These are phyloP conservation scores for Lagerstroemia speciosa DNA, from an alignment of 345 rosid genomes.

Conservation along the genomic window DNA sequence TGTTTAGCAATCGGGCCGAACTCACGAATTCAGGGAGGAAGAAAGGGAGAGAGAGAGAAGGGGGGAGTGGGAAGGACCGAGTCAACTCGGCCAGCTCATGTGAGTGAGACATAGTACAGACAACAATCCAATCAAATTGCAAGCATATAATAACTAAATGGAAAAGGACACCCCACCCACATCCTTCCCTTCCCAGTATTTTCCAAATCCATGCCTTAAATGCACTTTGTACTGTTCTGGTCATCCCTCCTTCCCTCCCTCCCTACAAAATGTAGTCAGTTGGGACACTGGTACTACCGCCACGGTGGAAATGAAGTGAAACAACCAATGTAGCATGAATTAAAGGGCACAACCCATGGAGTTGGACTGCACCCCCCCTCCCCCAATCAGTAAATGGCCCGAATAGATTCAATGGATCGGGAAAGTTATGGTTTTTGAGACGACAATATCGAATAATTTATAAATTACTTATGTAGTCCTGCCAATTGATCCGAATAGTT, in stretches of 20 bases:
- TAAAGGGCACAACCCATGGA: background rate
- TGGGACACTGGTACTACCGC: background rate
- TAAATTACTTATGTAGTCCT: background rate
- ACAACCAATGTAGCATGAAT: background rate
- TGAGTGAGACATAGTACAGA: slow-evolving; percentile 4
- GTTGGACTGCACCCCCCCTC: background rate
- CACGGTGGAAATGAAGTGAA: background rate
- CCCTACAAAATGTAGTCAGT: background rate
- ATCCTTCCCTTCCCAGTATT: slow-evolving; percentile 18
- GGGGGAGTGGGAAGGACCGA: background rate
- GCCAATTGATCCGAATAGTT: background rate
- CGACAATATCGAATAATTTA: too few relatives aligned
- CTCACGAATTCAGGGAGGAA: background rate
- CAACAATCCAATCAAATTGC: slow-evolving; percentile 19
- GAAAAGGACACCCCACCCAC: slow-evolving; percentile 43
- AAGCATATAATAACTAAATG: slow-evolving; percentile 38
- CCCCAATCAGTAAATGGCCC: background rate
- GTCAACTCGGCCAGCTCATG: slow-evolving; percentile 35
- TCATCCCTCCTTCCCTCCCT: background rate
- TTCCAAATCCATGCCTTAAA: slow-evolving; percentile 39
- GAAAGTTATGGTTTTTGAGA: background rate
- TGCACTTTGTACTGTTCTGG: slow-evolving; percentile 17
- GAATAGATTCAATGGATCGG: background rate
- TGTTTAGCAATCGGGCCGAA: background rate
- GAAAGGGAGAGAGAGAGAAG: background rate